These are phyloP conservation scores for Oryza brachyantha DNA, from an alignment of 176 grass and related monocot species.

Conservation along the genomic window DNA sequence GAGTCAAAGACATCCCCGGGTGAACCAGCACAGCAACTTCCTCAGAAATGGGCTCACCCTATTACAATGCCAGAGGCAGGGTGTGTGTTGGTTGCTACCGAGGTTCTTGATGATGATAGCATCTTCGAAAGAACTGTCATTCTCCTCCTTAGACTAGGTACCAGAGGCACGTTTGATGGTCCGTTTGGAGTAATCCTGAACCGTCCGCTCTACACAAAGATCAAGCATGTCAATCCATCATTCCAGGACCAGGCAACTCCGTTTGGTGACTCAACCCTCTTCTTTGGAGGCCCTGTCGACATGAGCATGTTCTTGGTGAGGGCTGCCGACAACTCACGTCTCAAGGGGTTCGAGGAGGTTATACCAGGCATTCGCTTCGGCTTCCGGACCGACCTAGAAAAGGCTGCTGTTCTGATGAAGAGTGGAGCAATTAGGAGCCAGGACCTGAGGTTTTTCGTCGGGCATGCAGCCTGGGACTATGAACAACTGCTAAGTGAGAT, in stretches of 20 bases:
- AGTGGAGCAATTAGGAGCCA: constrained; percentile 49
- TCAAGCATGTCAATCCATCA: constrained; percentile 70
- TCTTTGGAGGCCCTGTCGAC: constrained; percentile 82
- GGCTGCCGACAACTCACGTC: constrained; percentile 37
- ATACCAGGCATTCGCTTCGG: constrained; percentile 69
- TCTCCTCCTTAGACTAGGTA: constrained; percentile 72
- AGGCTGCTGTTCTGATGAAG: constrained; percentile 60
- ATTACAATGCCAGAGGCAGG: constrained; percentile 81
- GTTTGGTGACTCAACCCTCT: constrained; percentile 60
- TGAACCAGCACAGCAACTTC: constrained; percentile 35
- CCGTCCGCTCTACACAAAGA: constrained; percentile 70
- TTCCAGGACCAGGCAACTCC: constrained; percentile 59
- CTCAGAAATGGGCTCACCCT: constrained; percentile 79
- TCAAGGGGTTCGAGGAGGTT: constrained; percentile 74
- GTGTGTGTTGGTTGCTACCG: constrained; percentile 78
- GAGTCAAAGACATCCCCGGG: constrained; percentile 20
- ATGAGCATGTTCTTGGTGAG: constrained; percentile 86
- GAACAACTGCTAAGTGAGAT: constrained; percentile 85
- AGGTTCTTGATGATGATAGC: constrained; percentile 69
- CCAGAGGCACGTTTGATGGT: constrained; percentile 46
- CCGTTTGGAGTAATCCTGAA: constrained; percentile 86
- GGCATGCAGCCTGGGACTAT: constrained; percentile 71
- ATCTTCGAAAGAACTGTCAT: constrained; percentile 77
- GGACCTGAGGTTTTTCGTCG: constrained; percentile 76
- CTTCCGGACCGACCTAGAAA: constrained; percentile 63